Percentiles rank a stretch among this genome's conserved stretches.
phyloP scores from a whole-genome alignment of 1,284 basidiomycete species.

The Neotropicomus parvogracilis region DNA sequence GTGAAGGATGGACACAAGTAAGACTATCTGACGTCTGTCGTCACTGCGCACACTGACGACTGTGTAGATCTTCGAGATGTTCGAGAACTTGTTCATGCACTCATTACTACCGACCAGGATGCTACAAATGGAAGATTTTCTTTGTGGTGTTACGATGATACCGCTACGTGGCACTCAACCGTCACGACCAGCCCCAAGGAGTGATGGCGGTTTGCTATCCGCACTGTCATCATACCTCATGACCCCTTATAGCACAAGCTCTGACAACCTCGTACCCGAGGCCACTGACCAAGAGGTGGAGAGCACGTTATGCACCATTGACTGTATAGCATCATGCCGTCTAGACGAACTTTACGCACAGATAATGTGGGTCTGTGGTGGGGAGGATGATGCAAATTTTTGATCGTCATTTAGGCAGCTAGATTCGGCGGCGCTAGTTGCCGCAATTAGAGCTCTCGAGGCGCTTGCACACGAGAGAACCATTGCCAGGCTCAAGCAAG shows the following conservation, averaged over 20 bases:
- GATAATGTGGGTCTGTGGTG: conserved; percentile 64
- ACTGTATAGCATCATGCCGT: conserved; percentile 92
- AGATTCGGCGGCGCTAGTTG: conserved; percentile 73
- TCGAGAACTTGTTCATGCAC: conserved; percentile 93
- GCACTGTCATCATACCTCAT: conserved; percentile 95
- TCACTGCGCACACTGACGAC: conserved; percentile 5
- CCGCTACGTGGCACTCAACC: conserved; percentile 78
- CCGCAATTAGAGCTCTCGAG: conserved; percentile 84
- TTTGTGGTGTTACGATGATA: conserved; percentile 85
- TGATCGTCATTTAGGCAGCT: conserved; percentile 53
- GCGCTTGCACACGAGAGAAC: conserved; percentile 85
- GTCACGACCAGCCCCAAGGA: conserved; percentile 59
- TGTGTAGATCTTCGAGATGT: conserved; percentile 92
- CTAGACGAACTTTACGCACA: conserved; percentile 93
- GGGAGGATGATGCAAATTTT: conserved; percentile 5
- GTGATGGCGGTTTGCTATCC: conserved; percentile 88
- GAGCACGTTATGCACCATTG: conserved; percentile 91
- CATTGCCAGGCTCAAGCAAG: conserved; percentile 68
- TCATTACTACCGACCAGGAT: conserved; percentile 85
- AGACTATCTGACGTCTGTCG: conserved; percentile 12
- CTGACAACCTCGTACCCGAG: conserved; percentile 73
- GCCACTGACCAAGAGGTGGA: conserved; percentile 89
- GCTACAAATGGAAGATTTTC: conserved; percentile 96
- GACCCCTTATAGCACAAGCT: conserved; percentile 81
- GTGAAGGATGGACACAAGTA: conserved; percentile 92